These are phyloP conservation scores for Coprinopsis sp. DNA, from an alignment of 768 basidiomycete genomes.

Conservation along the genomic window DNA sequence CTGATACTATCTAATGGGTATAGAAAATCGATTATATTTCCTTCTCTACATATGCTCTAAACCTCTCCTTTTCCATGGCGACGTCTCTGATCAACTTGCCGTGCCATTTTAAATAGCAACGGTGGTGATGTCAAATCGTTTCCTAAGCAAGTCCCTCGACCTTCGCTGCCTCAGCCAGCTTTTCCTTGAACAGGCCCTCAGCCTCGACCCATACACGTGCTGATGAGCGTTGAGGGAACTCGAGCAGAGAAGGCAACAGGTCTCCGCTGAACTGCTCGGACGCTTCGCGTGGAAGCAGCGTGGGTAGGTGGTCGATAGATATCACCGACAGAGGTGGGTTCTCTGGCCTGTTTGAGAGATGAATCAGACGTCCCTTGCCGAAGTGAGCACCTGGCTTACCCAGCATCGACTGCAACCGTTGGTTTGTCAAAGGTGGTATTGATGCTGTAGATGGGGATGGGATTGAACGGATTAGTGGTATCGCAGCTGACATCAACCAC, in stretches of 20 bases:
- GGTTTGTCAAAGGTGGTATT: conserved; percentile 94
- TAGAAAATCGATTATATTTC: background rate
- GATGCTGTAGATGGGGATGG: conserved; percentile 89
- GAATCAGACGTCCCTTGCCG: conserved; percentile 13
- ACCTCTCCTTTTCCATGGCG: background rate
- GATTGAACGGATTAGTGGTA: conserved; percentile 97
- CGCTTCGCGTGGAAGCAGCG: conserved; percentile 90
- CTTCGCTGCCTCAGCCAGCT: conserved; percentile 38
- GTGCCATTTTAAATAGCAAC: background rate
- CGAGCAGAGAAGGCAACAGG: conserved; percentile 79
- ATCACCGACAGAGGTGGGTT: conserved; percentile 77
- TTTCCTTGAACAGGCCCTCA: conserved; percentile 72
- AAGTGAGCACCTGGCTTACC: conserved; percentile 43
- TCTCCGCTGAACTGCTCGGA: conserved; percentile 94
- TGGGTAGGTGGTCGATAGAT: conserved; percentile 96
- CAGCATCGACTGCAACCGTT: conserved; percentile 80
- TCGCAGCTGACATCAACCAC: conserved; percentile 99
- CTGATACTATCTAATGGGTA: background rate
- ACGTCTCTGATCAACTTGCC: background rate
- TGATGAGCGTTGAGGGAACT: conserved; percentile 61
- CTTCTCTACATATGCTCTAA: background rate
- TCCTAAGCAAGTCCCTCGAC: conserved; percentile 28
- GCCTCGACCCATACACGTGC: conserved; percentile 87
- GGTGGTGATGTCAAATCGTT: background rate
- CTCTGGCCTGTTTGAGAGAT: conserved; percentile 38